phyloP scores from a whole-genome alignment of 495 filamentous ascomycete genomes.

The Aspergillus incahuasiensis region DNA sequence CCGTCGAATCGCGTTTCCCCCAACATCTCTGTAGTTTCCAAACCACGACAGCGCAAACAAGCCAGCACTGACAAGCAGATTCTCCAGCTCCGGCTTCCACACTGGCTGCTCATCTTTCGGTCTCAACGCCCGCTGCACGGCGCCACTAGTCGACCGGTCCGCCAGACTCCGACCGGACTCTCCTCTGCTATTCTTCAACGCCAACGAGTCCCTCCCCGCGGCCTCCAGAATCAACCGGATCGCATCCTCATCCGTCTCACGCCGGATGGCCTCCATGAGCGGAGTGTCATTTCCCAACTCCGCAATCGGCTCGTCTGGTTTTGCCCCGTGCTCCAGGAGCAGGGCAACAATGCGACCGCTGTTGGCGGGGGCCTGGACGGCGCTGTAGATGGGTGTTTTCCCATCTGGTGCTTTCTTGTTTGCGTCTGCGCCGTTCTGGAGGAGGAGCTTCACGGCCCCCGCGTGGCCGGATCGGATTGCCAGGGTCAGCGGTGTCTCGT shows the following conservation, averaged over 20 bases:
- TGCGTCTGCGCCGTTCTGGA: background rate
- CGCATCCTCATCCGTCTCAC: background rate
- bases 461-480: background rate
- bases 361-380: background rate
- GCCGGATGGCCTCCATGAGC: background rate
- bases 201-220: background rate
- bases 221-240: background rate
- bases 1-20: background rate
- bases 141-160: background rate
- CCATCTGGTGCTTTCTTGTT: background rate
- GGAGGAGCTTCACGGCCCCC: background rate
- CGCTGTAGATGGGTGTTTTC: background rate
- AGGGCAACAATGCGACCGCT: background rate
- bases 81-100: background rate
- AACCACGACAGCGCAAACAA: slow-evolving; percentile 1
- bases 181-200: background rate
- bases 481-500: background rate
- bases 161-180: background rate
- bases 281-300: background rate
- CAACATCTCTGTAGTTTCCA: too few relatives aligned
- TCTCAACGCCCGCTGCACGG: background rate
- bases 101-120: background rate
- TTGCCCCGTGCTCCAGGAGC: background rate
- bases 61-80: slow-evolving; percentile 1
- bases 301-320: background rate